phyloP scores from a whole-genome alignment of 148 eudicot species.

The Amaranthus palmeri region DNA sequence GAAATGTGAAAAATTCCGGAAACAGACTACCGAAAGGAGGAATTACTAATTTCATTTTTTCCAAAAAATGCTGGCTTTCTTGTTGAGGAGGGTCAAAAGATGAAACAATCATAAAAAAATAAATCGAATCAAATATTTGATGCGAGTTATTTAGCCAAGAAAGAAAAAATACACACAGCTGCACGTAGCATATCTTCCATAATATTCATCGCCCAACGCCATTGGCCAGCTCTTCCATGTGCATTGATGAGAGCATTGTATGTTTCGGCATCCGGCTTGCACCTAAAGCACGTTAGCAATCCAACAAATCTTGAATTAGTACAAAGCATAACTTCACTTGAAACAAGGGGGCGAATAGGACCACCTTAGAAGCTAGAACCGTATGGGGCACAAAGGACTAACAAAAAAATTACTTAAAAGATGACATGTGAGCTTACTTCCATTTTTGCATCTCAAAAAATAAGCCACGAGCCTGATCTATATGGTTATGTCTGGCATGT shows the following conservation, averaged over 20 bases:
- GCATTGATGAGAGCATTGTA: constrained; percentile 87
- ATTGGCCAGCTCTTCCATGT: constrained; percentile 93
- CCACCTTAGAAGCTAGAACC: not conserved
- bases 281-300: constrained; percentile 35
- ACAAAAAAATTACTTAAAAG: not conserved
- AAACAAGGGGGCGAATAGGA: not conserved
- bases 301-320: not conserved
- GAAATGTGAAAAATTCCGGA: no score
- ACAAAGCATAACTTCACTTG: not conserved
- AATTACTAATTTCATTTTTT: no score
- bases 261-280: constrained; percentile 93
- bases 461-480: constrained; percentile 94
- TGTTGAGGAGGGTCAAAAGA: not conserved
- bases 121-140: constrained; percentile 32
- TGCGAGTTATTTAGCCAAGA: constrained; percentile 34
- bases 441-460: constrained; percentile 98
- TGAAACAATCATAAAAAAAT: constrained; percentile 28
- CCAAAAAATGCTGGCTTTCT: not conserved
- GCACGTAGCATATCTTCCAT: constrained; percentile 99
- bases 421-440: constrained; percentile 42
- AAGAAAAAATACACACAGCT: constrained; percentile 68
- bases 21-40: no score
- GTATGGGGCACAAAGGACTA: not conserved
- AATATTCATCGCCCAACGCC: constrained; percentile 96
- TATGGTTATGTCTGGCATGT: constrained; percentile 75